Evolutionary conservation across 140 eudicot genomes (phyloP).

Genomic region (Oenanthe javanica): DNA sequence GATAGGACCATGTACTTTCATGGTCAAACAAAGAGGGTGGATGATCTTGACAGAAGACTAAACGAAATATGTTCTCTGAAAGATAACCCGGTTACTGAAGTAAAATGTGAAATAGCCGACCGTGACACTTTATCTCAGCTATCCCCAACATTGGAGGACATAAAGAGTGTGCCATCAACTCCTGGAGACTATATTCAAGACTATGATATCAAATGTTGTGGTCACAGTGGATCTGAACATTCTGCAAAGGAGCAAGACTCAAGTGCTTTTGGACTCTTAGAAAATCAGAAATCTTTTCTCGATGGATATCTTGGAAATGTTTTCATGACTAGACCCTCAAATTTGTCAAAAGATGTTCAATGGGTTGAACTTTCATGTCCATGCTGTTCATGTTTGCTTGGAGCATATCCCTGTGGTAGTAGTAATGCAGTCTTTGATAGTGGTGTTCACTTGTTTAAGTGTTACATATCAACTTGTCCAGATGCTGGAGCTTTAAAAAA

Average conservation of each 20-base stretch:
- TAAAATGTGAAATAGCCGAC: not conserved
- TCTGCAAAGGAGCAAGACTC: conserved; percentile 23
- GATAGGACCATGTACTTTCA: conserved; percentile 11
- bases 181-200: conserved; percentile 4
- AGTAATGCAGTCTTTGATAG: conserved; percentile 34
- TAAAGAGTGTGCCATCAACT: conserved; percentile 12
- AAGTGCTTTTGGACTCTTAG: conserved; percentile 28
- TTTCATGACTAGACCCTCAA: conserved; percentile 61
- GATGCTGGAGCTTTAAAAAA: conserved; percentile 41
- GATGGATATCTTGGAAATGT: conserved; percentile 78
- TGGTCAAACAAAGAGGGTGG: conserved; percentile 15
- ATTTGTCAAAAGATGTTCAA: conserved; percentile 65
- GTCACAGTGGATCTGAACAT: conserved; percentile 19
- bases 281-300: conserved; percentile 54
- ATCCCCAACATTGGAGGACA: conserved; percentile 15
- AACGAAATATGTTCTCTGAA: conserved; percentile 3
- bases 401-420: conserved; percentile 66
- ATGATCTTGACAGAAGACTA: conserved; percentile 9
- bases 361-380: conserved; percentile 74
- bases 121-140: conserved; percentile 11
- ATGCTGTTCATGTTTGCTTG: conserved; percentile 67
- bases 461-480: conserved; percentile 62
- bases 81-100: conserved; percentile 1
- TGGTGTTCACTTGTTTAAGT: conserved; percentile 70
- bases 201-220: conserved; percentile 34